Evolutionary conservation across 495 filamentous ascomycete species (phyloP).

Genomic region (Penicillium waksmanii): DNA sequence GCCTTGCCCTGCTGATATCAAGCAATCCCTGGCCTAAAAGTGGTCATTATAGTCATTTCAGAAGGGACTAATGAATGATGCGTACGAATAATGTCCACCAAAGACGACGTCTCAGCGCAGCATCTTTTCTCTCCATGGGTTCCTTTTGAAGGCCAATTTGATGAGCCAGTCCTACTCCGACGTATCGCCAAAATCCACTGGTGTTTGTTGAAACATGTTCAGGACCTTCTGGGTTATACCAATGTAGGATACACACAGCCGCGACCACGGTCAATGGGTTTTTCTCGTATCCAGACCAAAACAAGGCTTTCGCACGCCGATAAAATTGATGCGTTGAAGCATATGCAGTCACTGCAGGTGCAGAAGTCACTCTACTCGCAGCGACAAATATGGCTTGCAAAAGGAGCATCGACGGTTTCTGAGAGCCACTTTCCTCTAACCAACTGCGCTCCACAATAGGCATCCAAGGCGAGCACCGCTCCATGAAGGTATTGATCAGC

Average conservation of each 20-base stretch:
- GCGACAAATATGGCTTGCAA: conserved; percentile 32
- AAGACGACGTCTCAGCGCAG: conserved; percentile 25
- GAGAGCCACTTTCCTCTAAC: conserved; percentile 23
- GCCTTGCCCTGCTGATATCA: conserved; percentile 33
- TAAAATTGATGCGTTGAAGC: conserved; percentile 31
- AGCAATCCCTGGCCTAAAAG: conserved; percentile 30
- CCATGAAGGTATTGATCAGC: conserved; percentile 33
- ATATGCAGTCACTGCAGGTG: conserved; percentile 28
- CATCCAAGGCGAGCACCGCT: conserved; percentile 33
- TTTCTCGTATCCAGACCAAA: conserved; percentile 34
- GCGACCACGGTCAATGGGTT: conserved; percentile 32
- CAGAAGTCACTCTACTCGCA: conserved; percentile 30
- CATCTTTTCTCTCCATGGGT: conserved; percentile 19
- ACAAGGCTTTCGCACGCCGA: conserved; percentile 29
- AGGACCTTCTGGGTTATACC: conserved; percentile 33
- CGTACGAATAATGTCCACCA: conserved; percentile 37
- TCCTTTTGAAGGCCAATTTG: conserved; percentile 35
- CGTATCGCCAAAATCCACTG: conserved; percentile 33
- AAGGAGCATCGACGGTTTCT: conserved; percentile 28
- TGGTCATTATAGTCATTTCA: not conserved
- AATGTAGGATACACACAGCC: conserved; percentile 32
- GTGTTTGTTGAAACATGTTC: conserved; percentile 34
- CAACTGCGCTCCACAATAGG: conserved; percentile 32
- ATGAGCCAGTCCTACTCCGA: conserved; percentile 31
- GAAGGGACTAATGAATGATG: not conserved